Percentiles rank a stretch among this genome's conserved stretches.
phyloP scores from a whole-genome alignment of 768 basidiomycete species.

The Termitomyces sp. region DNA sequence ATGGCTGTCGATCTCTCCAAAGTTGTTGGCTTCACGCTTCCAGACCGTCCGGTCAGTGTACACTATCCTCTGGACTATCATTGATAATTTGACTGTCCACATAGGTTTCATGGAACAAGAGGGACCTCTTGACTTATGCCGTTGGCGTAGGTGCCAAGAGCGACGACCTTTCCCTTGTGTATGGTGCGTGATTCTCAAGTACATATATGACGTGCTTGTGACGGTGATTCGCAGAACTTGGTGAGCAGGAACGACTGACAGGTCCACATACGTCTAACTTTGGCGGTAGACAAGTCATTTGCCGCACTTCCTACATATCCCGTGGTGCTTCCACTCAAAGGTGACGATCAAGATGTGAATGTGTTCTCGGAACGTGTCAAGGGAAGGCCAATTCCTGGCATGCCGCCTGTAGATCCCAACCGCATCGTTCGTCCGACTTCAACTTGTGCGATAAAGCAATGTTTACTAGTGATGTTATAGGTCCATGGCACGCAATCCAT shows the following conservation, averaged over 20 bases:
- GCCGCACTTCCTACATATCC: slow-evolving; percentile 83
- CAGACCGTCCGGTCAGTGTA: slow-evolving; percentile 25
- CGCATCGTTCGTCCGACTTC: slow-evolving; percentile 45
- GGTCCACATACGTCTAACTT: not conserved
- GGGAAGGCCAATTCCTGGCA: slow-evolving; percentile 45
- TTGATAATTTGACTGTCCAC: not conserved
- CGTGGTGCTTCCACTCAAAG: slow-evolving; percentile 72
- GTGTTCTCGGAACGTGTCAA: slow-evolving; percentile 54
- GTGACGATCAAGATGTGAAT: slow-evolving; percentile 60
- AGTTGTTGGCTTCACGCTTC: slow-evolving; percentile 52
- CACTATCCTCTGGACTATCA: not conserved
- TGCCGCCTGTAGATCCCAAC: slow-evolving; percentile 68
- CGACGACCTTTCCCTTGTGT: slow-evolving; percentile 63
- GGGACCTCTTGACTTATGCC: slow-evolving; percentile 77
- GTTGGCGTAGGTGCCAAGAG: slow-evolving; percentile 78
- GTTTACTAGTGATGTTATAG: slow-evolving; percentile 25
- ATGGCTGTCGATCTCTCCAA: slow-evolving; percentile 60
- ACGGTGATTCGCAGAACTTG: slow-evolving; percentile 37
- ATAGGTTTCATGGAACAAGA: slow-evolving; percentile 80
- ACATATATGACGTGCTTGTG: not conserved
- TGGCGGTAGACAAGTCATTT: slow-evolving; percentile 48
- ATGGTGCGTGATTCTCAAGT: slow-evolving; percentile 40
- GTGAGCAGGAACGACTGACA: slow-evolving; percentile 25
- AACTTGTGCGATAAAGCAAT: not conserved
- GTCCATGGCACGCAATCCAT: slow-evolving; percentile 79